These are phyloP conservation scores for Penicillium coffeae DNA, from an alignment of 495 filamentous ascomycete species.

Conservation along the genomic window DNA sequence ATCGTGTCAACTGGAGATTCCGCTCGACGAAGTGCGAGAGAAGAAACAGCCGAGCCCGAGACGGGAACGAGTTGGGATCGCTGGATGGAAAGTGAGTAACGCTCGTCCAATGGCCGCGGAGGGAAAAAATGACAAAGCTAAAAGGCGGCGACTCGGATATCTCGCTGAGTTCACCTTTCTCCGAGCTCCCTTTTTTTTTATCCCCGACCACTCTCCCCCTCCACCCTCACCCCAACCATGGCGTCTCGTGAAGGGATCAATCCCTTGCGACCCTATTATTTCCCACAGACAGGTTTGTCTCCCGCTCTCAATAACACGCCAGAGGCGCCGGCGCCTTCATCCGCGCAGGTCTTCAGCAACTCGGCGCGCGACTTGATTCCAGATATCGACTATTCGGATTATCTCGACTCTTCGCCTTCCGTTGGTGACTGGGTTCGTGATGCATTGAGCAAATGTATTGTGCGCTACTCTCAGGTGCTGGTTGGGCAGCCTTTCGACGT, in stretches of 20 bases:
- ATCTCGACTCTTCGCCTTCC: constrained; percentile 74
- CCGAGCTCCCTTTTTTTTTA: constrained; percentile 19
- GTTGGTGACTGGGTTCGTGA: constrained; percentile 66
- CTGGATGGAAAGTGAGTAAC: neutral
- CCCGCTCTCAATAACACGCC: constrained; percentile 30
- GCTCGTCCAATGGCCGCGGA: constrained; percentile 24
- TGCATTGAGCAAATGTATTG: constrained; percentile 72
- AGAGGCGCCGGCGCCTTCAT: constrained; percentile 42
- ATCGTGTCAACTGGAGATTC: constrained; percentile 20
- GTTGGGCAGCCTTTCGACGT: constrained; percentile 96
- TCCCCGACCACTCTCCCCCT: constrained; percentile 8
- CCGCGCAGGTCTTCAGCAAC: constrained; percentile 54
- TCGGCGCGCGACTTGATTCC: constrained; percentile 80
- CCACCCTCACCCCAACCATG: constrained; percentile 27
- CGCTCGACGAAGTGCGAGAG: constrained; percentile 6
- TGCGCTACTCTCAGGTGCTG: constrained; percentile 79
- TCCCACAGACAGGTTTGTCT: constrained; percentile 61
- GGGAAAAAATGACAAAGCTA: constrained; percentile 26
- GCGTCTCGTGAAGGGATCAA: constrained; percentile 64
- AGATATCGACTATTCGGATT: constrained; percentile 86
- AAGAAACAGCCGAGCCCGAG: constrained; percentile 1
- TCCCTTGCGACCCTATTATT: constrained; percentile 91
- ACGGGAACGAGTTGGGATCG: constrained; percentile 4
- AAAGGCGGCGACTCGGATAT: constrained; percentile 19
- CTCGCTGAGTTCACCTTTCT: constrained; percentile 13